phyloP scores from a whole-genome alignment of 768 basidiomycete species.

The Leccinum uliginosum region DNA sequence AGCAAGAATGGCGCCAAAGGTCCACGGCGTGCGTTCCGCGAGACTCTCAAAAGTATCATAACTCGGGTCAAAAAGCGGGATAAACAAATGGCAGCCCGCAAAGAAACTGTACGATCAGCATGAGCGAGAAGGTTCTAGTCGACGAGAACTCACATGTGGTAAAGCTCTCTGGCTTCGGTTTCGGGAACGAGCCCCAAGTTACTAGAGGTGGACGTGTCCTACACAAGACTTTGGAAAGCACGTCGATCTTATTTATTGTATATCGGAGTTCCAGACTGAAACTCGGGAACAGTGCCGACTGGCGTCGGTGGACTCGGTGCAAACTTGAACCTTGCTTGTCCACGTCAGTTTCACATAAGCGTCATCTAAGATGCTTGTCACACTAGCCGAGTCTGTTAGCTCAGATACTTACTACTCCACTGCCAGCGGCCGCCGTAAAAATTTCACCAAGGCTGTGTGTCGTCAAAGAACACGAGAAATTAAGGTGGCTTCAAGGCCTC shows the following conservation, averaged over 20 bases:
- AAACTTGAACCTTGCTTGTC: too few species aligned
- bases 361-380: too few species aligned
- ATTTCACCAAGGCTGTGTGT: too few species aligned
- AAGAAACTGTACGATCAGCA: constrained; percentile 64
- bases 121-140: constrained; percentile 4
- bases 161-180: constrained; percentile 82
- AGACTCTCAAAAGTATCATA: constrained; percentile 93
- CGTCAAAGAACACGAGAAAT: too few species aligned
- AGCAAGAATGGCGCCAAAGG: constrained; percentile 89
- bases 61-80: constrained; percentile 87
- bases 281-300: too few species aligned
- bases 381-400: too few species aligned
- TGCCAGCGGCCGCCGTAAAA: too few species aligned
- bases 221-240: not conserved
- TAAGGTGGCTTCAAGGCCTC: too few species aligned
- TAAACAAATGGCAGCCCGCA: constrained; percentile 93
- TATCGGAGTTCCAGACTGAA: too few species aligned
- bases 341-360: too few species aligned
- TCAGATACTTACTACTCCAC: too few species aligned
- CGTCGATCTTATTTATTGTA: constrained; percentile 1
- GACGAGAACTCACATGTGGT: constrained; percentile 67
- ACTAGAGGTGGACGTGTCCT: not conserved
- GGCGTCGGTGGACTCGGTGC: too few species aligned
- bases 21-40: constrained; percentile 92
- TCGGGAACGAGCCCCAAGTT: constrained; percentile 84